A percentile compares a stretch with the other conserved stretches of the same genome.
Evolutionary conservation across 306 rosid species (phyloP).

Genomic region (Pachyrhizus erosus): DNA sequence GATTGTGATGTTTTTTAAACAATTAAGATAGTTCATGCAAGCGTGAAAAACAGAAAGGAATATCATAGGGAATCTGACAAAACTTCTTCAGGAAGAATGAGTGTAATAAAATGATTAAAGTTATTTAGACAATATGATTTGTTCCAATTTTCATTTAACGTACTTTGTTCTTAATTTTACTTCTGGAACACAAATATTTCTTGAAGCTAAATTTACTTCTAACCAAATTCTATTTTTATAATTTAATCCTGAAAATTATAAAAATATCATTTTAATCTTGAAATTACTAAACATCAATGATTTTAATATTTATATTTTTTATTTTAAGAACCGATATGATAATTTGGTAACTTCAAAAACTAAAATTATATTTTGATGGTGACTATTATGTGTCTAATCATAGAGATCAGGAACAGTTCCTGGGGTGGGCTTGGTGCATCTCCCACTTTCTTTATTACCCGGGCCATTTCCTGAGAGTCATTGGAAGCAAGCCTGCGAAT

Average conservation of each 20-base stretch:
- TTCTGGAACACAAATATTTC: background rate
- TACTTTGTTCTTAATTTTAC: background rate
- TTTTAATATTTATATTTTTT: background rate
- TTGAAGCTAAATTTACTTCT: background rate
- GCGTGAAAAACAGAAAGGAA: too few relatives aligned
- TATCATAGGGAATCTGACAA: background rate
- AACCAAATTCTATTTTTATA: background rate
- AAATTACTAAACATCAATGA: background rate
- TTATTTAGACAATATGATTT: background rate
- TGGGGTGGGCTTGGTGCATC: constrained; percentile 88
- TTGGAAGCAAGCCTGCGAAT: constrained; percentile 77
- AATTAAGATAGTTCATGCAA: too few relatives aligned
- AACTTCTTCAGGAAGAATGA: background rate
- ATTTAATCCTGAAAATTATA: background rate
- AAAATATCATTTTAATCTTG: background rate
- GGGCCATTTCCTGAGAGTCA: constrained; percentile 68
- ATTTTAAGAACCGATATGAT: background rate
- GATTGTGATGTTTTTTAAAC: too few relatives aligned
- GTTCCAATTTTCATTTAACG: background rate
- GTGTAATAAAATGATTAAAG: background rate
- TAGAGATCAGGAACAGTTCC: constrained; percentile 85
- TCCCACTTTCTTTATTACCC: constrained; percentile 81
- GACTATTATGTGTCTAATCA: background rate
- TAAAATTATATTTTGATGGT: constrained; percentile 23
- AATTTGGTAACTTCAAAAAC: background rate